Base-by-base conservation (phyloP, 345 rosid species). In the Rhodamnia argentea region DNA sequence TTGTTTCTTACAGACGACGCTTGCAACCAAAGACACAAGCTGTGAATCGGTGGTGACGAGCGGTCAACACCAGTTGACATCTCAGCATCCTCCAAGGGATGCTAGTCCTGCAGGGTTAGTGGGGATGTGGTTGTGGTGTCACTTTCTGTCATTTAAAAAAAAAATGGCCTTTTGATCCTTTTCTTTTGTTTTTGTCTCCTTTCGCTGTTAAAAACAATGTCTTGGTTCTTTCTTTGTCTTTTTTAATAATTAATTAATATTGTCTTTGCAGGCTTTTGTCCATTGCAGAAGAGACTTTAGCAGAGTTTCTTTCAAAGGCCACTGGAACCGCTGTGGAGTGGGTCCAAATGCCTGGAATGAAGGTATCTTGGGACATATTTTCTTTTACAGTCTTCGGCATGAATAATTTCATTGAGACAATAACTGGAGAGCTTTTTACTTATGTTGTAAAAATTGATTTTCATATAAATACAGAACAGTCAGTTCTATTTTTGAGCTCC, bases 321-420 rank as follows among this genome's bases (percentile, higher is more conserved):
- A 98, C 99, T 93, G 99, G 99, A 95, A 98, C 99, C 89, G 99
- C 99, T 90, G 97, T 98, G 83, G 99, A 98, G 98, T 98, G 99
- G 99, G 96, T 98, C 90, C 99, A 98, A 93, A 98, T 96, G 98
- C 99, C 99, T 94, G 99, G 99, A 96, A 98, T 96, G 99, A 98
- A 98, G 99, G 99, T 95, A 92, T 82, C 59, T 88, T 70, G 55
- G 51, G 44, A 52, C 50, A 53, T 83, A 55, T 70, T 85, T 86
- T 83, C 87, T 59, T 51, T 83, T 84, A 18, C 14, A 18, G 81
- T 5, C 23, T 82, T 14, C 52, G 47, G 47, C 81, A 70, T 37
- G 22, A 37, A 70, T 70, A 10, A 57, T 83, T 87, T 56, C 83
- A 3, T 70, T 22, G 81, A 70, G 81, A 37, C 44, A 37, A 64